Evolutionary conservation across 2,329 filamentous ascomycete species (phyloP), one percentile per base, ranked within the genome.

Genomic region (Pestalotiopsis sp.): DNA sequence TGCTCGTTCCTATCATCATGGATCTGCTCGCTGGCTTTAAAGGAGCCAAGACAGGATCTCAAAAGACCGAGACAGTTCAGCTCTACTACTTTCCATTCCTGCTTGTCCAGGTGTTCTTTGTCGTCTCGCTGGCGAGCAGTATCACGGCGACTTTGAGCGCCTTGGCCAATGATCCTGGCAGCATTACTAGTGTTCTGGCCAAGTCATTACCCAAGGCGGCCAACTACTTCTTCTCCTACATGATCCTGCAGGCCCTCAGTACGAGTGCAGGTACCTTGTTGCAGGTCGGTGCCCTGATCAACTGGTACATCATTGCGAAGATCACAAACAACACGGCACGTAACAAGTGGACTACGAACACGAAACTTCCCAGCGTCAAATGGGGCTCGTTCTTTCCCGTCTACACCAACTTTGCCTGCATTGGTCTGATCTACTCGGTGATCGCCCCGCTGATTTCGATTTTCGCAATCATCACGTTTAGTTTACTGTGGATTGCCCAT

Each of bases 211-310:
- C 96, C 2, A 92, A 90, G 73, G 92, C 95, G 0, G 92, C 94
- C 74, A 97, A 98, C 78, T 99, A 98, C 80, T 99, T 98, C 84
- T 98, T 98, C 85, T 95, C 94, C 1, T 99, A 99, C 86, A 95
- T 99, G 90, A 92, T 98, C 77, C 90, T 99, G 11, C 96, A 98
- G 76, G 94, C 95, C 0, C 86, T 98, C 74, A 94, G 93, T 71
- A 94, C 93, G 71, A 97, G 94, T 79, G 95, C 95, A 1, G 94
- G 93, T 79, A 95, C 93, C 1, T 84, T 98, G 4, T 84, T 98
- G 13, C 96, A 98, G 76, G 88, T 97, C 27, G 90, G 89, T n/a
- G 89, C 90, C 3, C 86, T 99, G 3, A 77, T 94, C 60, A 85
- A 91, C 72, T 97, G 95, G 91, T 97, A 94, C 74, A 76, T 98